phyloP scores from a whole-genome alignment of 73 alveolate species.

The Paramecium sonneborni region DNA sequence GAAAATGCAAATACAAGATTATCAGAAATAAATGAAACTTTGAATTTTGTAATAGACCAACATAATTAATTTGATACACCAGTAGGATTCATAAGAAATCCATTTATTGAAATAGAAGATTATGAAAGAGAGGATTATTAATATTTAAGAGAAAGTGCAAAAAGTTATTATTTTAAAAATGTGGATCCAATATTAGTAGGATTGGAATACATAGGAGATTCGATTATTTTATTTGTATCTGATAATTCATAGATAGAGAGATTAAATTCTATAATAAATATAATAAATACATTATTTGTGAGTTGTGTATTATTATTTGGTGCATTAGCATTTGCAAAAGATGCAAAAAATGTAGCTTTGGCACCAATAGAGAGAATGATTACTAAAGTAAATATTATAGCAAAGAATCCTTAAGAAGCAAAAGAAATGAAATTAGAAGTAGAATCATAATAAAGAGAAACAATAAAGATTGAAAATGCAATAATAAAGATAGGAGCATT shows the following conservation, averaged over 20 bases:
- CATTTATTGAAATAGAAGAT: not conserved
- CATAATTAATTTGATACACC: not conserved
- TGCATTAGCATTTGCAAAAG: constrained; percentile 80
- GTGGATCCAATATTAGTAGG: not conserved
- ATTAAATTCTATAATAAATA: not conserved
- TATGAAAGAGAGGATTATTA: not conserved
- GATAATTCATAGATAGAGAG: not conserved
- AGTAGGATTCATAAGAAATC: not conserved
- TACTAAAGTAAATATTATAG: constrained; percentile 76
- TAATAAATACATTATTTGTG: constrained; percentile 68
- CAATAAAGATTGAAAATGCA: constrained; percentile 94
- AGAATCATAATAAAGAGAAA: constrained; percentile 75
- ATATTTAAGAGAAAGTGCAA: constrained; percentile 29
- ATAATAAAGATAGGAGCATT: constrained; percentile 92
- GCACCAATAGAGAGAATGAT: constrained; percentile 88
- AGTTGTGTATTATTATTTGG: constrained; percentile 71
- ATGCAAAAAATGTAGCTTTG: constrained; percentile 82
- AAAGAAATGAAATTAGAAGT: constrained; percentile 57
- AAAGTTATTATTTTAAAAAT: not conserved
- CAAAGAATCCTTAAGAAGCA: constrained; percentile 76
- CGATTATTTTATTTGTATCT: not conserved
- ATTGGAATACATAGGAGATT: not conserved
- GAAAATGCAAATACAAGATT: not conserved
- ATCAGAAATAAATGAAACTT: not conserved
- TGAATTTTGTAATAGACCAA: not conserved